Conservation (phyloP, 768 basidiomycete species). For the Psilocybe cubensis region DNA sequence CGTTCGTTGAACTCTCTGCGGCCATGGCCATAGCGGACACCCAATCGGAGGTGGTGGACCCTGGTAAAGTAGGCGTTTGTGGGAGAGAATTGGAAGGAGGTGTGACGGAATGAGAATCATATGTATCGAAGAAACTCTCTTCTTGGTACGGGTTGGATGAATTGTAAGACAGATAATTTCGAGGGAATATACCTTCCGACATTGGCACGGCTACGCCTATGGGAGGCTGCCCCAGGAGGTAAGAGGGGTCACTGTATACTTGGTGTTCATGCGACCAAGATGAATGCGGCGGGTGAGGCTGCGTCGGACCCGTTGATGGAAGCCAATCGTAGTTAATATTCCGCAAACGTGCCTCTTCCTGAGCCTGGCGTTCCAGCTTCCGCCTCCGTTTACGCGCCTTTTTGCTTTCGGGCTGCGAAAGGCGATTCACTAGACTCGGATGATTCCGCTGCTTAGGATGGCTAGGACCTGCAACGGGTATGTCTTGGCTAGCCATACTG, state of each 20-base stretch:
- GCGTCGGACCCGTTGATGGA: neutral
- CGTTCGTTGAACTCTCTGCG: conserved; percentile 22
- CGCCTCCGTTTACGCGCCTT: conserved; percentile 45
- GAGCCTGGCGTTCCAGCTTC: conserved; percentile 36
- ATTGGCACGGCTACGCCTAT: neutral
- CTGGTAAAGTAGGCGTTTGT: conserved; percentile 1
- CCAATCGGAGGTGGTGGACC: conserved; percentile 34
- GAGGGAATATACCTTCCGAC: neutral
- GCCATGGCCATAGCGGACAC: conserved; percentile 46
- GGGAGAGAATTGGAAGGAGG: neutral
- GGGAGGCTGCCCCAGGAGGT: neutral
- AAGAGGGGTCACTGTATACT: neutral
- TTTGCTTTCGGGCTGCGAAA: conserved; percentile 35
- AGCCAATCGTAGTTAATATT: conserved; percentile 17
- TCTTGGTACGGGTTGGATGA: neutral
- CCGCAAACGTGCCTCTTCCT: conserved; percentile 29
- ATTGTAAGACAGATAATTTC: neutral
- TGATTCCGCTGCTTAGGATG: conserved; percentile 3
- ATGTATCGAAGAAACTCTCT: neutral
- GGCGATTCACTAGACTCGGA: conserved; percentile 24
- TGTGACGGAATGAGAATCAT: neutral
- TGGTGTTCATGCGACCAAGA: conserved; percentile 6
- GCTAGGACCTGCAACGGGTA: conserved; percentile 12
- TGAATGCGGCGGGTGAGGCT: neutral
- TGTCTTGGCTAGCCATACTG: conserved; percentile 17